These are phyloP conservation scores for Cladosporium sp. DNA, from an alignment of 2,329 filamentous ascomycete genomes.

Conservation along the genomic window DNA sequence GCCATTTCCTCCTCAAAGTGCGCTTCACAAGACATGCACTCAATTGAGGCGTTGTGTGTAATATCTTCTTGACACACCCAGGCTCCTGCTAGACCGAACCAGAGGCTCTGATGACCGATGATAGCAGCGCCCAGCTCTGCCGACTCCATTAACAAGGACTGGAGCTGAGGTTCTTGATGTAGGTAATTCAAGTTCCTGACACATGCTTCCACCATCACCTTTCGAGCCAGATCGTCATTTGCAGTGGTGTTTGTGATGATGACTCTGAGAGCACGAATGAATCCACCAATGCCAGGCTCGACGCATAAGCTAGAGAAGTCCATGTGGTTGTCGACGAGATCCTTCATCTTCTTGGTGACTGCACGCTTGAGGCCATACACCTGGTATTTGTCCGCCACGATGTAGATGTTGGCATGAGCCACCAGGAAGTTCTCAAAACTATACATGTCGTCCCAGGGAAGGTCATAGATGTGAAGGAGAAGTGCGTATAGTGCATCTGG, in stretches of 20 bases:
- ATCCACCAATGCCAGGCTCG: not conserved
- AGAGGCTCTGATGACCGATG: not conserved
- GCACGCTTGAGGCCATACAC: not conserved
- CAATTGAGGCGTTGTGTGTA: too few species aligned
- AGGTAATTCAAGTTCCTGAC: not conserved
- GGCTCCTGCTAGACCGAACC: not conserved
- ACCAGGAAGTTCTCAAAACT: not conserved
- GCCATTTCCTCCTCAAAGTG: too few species aligned
- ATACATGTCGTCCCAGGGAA: not conserved
- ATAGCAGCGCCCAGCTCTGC: not conserved
- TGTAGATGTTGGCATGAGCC: not conserved
- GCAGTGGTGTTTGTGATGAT: not conserved
- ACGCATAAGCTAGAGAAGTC: not conserved
- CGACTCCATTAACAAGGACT: not conserved
- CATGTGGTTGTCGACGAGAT: not conserved
- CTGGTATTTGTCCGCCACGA: conserved; percentile 2
- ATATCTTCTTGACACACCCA: not conserved
- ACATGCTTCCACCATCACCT: not conserved
- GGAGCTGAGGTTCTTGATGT: not conserved
- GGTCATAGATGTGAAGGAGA: not conserved
- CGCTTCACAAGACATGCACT: too few species aligned
- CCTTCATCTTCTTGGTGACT: not conserved
- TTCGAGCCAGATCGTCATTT: not conserved
- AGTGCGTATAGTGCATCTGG: not conserved
- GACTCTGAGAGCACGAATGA: not conserved